Evolutionary conservation across 2,329 filamentous ascomycete species (phyloP), one percentile per base, ranked within the genome.

Genomic region (Cryoendolithus antarcticus): DNA sequence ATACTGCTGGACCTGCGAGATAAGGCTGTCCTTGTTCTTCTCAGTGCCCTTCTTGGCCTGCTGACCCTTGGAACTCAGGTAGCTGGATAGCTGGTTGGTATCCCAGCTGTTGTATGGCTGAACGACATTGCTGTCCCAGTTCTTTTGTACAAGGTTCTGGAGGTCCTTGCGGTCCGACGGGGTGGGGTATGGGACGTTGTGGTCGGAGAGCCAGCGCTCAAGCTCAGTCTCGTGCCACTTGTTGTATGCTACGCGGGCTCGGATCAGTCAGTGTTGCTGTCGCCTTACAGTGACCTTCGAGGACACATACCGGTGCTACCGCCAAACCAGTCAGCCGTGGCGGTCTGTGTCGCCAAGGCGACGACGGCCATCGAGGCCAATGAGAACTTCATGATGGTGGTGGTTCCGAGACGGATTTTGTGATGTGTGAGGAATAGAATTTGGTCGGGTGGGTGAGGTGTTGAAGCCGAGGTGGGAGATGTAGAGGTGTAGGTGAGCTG

Each of bases 211-310:
- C 91, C 91, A 98, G 55, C 88, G 77, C 68, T 98, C 89, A 24
- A 98, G 77, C 71, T 98, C 91, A 13, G 85, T 93, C 70, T 96
- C 81, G 55, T 96, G 89, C 91, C 91, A 98, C 62, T 91, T 95
- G 67, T 96, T 95, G 72, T 96, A 96, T 10, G 81, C 89, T 94
- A 56, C 35, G 33, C 50, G 52, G 46, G 44, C 50, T 55, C 40
- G 40, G 39, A 46, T 50, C 43, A 43, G 46, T 46, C 44, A 57
- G 47, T 38, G 42, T 37, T 40, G 19, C 34, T 24, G 32, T 39
- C 29, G 15, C 15, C 15, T 19, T 19, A 19, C 15, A 19, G 15
- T 19, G 15, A 19, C 15, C 15, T 19, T 19, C 15, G 15, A 19
- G 12, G 33, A 27, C 10, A 65, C 82, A 54, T 72, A 93, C 88